These are phyloP conservation scores for Trametes pubescens DNA, from an alignment of 1,284 basidiomycete genomes.

Conservation along the genomic window DNA sequence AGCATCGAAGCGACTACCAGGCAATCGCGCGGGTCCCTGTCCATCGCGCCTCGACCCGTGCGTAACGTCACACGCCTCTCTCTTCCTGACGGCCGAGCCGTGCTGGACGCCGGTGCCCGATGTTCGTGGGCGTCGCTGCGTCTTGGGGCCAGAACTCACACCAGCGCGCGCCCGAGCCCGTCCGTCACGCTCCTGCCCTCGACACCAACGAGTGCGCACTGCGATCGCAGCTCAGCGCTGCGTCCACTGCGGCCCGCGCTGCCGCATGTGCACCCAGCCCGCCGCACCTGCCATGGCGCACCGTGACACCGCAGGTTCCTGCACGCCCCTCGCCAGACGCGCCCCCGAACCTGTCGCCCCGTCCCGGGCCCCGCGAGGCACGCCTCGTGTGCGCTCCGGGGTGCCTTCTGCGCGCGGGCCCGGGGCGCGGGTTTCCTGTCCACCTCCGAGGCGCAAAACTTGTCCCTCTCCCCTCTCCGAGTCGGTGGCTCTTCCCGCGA, in stretches of 20 bases:
- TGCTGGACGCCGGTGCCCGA: neutral
- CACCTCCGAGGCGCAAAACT: neutral
- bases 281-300: too few relatives aligned
- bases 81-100: slow-evolving; percentile 2
- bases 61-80: slow-evolving; percentile 1
- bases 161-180: neutral
- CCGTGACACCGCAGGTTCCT: neutral
- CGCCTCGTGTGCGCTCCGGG: slow-evolving; percentile 1
- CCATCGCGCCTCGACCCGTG: slow-evolving; percentile 2
- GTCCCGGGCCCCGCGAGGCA: neutral
- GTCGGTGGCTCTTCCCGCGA: neutral
- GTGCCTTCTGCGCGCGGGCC: slow-evolving; percentile 2
- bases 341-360: neutral
- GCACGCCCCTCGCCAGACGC: neutral
- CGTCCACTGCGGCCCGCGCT: neutral
- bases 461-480: neutral
- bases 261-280: neutral
- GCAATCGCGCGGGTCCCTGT: slow-evolving; percentile 5
- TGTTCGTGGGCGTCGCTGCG: neutral
- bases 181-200: neutral
- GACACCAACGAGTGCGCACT: neutral
- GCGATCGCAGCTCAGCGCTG: neutral
- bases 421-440: neutral
- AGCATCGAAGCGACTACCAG: neutral
- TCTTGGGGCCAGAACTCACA: neutral